A percentile compares a stretch with the other conserved stretches of the same genome.
Conservation (phyloP, 352 stramenopile genomes). For the Pythium phragmiticola region DNA sequence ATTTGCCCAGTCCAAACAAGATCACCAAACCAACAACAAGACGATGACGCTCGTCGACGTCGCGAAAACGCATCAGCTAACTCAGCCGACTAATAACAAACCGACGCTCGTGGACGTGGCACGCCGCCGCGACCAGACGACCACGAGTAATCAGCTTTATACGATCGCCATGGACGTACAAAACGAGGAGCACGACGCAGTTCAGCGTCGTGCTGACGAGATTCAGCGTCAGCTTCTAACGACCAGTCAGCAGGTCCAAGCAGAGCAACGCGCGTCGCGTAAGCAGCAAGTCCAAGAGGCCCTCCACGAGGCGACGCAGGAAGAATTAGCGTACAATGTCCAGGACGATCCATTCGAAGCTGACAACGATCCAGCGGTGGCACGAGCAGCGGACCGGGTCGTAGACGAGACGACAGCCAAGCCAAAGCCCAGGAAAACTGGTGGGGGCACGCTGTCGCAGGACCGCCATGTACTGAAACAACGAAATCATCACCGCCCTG, state of each 20-base stretch:
- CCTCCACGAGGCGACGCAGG: conserved; percentile 34
- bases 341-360: conserved; percentile 55
- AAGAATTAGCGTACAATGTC: conserved; percentile 39
- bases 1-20: conserved; percentile 13
- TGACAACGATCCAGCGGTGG: conserved; percentile 26
- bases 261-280: conserved; percentile 28
- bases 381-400: conserved; percentile 26
- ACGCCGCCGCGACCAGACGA: conserved; percentile 4
- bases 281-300: conserved; percentile 29
- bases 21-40: neutral
- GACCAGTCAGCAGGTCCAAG: conserved; percentile 30
- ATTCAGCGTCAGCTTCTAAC: conserved; percentile 31
- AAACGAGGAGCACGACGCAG: conserved; percentile 29
- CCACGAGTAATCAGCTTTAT: conserved; percentile 21
- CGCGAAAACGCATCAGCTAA: conserved; percentile 30
- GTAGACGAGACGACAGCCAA: conserved; percentile 9
- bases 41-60: conserved; percentile 33
- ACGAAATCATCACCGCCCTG: conserved; percentile 20
- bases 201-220: conserved; percentile 20
- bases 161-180: conserved; percentile 41
- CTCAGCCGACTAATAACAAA: neutral
- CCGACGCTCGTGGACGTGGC: conserved; percentile 27
- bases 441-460: conserved; percentile 19
- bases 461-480: conserved; percentile 41
- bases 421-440: neutral